Evolutionary conservation across 345 rosid genomes (phyloP).

Genomic region (Eucalyptus marginata): DNA sequence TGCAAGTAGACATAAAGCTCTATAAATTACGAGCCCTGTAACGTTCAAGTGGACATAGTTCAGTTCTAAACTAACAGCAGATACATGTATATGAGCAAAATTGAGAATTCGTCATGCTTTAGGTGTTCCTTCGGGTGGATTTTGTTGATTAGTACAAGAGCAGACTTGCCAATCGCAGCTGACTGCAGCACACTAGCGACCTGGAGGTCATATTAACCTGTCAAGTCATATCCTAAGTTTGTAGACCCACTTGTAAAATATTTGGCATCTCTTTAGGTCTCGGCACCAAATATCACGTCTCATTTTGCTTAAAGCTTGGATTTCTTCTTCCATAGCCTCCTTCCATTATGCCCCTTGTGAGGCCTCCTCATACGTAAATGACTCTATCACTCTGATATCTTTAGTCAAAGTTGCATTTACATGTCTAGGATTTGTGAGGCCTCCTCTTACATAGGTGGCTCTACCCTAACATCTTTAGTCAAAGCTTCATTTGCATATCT

Average conservation of each 20-base stretch:
- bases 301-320: neutral
- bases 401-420: too few species aligned
- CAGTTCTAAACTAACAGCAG: neutral
- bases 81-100: neutral
- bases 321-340: neutral
- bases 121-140: neutral
- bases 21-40: neutral
- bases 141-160: neutral
- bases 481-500: too few species aligned
- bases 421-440: too few species aligned
- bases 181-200: neutral
- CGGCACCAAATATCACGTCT: neutral
- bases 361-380: neutral
- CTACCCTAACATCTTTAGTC: too few species aligned
- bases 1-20: constrained; percentile 8
- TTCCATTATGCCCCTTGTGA: neutral
- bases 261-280: neutral
- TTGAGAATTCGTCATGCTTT: neutral
- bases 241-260: neutral
- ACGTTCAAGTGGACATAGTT: neutral
- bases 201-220: neutral
- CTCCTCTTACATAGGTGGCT: too few species aligned
- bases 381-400: too few species aligned
- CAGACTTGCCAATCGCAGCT: neutral
- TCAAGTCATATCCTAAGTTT: neutral